Base-by-base conservation (phyloP, 2,329 filamentous ascomycete species). In the Trichoderma atrobrunneum region DNA sequence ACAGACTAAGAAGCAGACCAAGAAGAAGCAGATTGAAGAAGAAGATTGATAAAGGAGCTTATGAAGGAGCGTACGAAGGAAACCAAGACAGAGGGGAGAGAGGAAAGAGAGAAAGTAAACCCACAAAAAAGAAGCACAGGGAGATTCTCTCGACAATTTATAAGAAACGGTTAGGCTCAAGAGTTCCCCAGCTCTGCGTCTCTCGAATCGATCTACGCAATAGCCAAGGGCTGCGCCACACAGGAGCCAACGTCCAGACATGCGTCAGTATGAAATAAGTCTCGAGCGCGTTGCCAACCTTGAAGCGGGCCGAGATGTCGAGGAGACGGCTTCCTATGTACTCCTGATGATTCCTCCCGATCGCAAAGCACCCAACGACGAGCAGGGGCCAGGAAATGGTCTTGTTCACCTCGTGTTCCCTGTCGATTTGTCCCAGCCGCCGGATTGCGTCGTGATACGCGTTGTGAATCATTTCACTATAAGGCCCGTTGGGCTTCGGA, bases 221-320 rank as follows among this genome's bases (percentile, higher is more conserved):
- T 60, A 78, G 81, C 84, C 84, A 86, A 1, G 84, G 84, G 5
- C 81, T 80, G 0, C 78, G 76, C 5, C 78, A 72, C 1, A 77
- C 77, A 0, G 70, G 61, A 0, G 82, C 78, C 66, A 78, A 75
- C 26, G 76, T 77, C 84, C 84, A 86, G 51, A 86, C 79, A 70
- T 81, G 80, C 24, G 84, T 81, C 7, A 86, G 74, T 0, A 86
- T 71, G 3, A 80, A 77, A 12, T 83, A 71, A 0, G 84, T 85
- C 65, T 84, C 79, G 7, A 81, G 79, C 79, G 85, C 85, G 64
- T 86, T 86, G 0, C 84, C 84, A 4, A 86, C 75, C 0, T 84
- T 84, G 57, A 85, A 84, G 0, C 77, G 77, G 12, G 76, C 72
- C 18, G 80, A 72, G 80, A 83, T 83, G 1, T 75, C 76, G 34